Percentiles rank a stretch among this genome's conserved stretches.
These are phyloP conservation scores for Capsicum pubescens DNA, from an alignment of 257 asterid species.

Conservation along the genomic window DNA sequence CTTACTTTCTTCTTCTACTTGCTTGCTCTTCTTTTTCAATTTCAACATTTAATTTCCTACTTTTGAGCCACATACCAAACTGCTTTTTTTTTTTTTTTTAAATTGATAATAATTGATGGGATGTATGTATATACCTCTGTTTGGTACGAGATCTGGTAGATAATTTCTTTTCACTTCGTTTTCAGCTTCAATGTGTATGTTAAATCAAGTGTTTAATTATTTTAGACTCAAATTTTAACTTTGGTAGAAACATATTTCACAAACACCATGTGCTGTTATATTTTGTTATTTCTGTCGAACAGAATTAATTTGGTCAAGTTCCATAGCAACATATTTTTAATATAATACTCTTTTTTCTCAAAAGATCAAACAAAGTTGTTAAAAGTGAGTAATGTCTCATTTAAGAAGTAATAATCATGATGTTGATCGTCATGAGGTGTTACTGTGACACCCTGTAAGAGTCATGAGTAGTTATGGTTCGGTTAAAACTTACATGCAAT, in stretches of 20 bases:
- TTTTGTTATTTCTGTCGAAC: background rate
- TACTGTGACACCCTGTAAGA: background rate
- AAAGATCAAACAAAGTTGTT: background rate
- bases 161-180: background rate
- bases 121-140: background rate
- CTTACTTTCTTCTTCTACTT: constrained; percentile 8
- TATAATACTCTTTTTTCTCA: background rate
- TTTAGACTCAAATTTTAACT: background rate
- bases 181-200: background rate
- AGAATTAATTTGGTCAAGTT: background rate
- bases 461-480: background rate
- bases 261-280: background rate
- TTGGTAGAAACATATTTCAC: background rate
- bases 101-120: background rate
- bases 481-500: too few species aligned
- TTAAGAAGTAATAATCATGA: background rate
- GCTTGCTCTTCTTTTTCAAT: background rate
- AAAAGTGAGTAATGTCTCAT: background rate
- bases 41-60: background rate
- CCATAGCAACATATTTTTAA: background rate
- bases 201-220: background rate
- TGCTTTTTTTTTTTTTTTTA: background rate
- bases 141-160: background rate
- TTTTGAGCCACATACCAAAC: background rate
- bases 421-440: background rate